These are phyloP conservation scores for Claviceps monticola DNA, from an alignment of 2,329 filamentous ascomycete species.

Conservation along the genomic window DNA sequence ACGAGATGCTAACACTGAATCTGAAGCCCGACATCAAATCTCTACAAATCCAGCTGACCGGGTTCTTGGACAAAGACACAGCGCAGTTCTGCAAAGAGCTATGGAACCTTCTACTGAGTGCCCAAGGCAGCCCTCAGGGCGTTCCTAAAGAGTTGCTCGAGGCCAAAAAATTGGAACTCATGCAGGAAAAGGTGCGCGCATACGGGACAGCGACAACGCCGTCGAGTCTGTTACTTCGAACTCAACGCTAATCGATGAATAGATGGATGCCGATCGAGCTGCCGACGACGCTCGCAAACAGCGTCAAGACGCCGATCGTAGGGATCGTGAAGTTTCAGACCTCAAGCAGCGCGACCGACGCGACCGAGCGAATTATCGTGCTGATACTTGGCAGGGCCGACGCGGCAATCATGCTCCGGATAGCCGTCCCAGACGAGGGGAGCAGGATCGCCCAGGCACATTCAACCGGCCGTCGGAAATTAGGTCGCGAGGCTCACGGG, in stretches of 20 bases:
- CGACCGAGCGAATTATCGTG: conserved; percentile 36
- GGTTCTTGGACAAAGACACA: conserved; percentile 89
- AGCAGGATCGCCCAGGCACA: conserved; percentile 28
- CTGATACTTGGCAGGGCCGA: conserved; percentile 40
- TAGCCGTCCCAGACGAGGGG: conserved; percentile 25
- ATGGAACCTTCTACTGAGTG: conserved; percentile 84
- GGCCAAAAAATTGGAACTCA: conserved; percentile 88
- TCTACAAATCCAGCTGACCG: conserved; percentile 85
- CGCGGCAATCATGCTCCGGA: conserved; percentile 38
- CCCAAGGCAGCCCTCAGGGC: conserved; percentile 74
- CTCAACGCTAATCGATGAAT: conserved; percentile 2
- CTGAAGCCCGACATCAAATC: conserved; percentile 84
- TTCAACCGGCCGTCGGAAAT: conserved; percentile 35
- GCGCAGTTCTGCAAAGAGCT: conserved; percentile 82
- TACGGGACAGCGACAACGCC: no score
- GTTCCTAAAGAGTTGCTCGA: conserved; percentile 91
- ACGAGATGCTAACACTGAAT: conserved; percentile 22
- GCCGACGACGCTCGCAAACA: conserved; percentile 61
- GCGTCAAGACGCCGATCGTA: conserved; percentile 55
- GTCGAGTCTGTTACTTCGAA: not conserved
- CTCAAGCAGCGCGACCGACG: conserved; percentile 52
- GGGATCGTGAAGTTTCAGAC: conserved; percentile 56
- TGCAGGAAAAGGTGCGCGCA: conserved; percentile 72
- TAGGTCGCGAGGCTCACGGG: conserved; percentile 28
- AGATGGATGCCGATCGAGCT: conserved; percentile 73